Evolutionary conservation across 2,329 filamentous ascomycete genomes (phyloP), one percentile per base, ranked within the genome.

Genomic region (Penicillium sp.): DNA sequence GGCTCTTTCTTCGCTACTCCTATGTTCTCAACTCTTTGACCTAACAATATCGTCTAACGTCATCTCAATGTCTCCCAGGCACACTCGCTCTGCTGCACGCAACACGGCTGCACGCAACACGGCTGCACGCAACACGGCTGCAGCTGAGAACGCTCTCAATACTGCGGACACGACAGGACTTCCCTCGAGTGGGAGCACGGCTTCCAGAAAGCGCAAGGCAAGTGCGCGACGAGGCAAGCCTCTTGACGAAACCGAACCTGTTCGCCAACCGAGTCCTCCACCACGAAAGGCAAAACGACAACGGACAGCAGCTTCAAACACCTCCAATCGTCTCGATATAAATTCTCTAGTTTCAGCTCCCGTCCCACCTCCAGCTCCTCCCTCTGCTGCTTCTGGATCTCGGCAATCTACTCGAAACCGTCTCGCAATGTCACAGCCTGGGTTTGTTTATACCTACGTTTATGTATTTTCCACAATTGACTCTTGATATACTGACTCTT

Each of bases 11-110:
- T 26, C 11, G 28, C 49, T 56, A n/a, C 23, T 55, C 52, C 52
- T 28, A 38, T 26, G 35, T 47, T 55, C 46, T 51, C 33, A 28
- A 56, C 55, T 47, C 57, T 18, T 55, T 50, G 45, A 33, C 26
- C 50, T 47, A 49, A 45, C 40, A 40, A 40, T 47, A 48, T 52
- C 23, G 52, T 60, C 62, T 70, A 69, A 66, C 69, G 71, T 62
- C 73, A 80, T 87, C 90, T 93, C 86, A 23, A 97, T 96, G 91
- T 90, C 90, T 85, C 81, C 86, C 84, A 97, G 92, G 90, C 87
- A 94, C 70, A 97, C 93, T 82, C 91, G 93, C 81, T 94, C 92
- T 70, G 88, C 92, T 76, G 89, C 92, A 80, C 91, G 91, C 81
- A 87, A 90, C 84, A 90, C 90, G 79, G 33, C 40, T 20, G 88